Evolutionary conservation across 305 asterid species (phyloP).

Genomic region (Withania somnifera): DNA sequence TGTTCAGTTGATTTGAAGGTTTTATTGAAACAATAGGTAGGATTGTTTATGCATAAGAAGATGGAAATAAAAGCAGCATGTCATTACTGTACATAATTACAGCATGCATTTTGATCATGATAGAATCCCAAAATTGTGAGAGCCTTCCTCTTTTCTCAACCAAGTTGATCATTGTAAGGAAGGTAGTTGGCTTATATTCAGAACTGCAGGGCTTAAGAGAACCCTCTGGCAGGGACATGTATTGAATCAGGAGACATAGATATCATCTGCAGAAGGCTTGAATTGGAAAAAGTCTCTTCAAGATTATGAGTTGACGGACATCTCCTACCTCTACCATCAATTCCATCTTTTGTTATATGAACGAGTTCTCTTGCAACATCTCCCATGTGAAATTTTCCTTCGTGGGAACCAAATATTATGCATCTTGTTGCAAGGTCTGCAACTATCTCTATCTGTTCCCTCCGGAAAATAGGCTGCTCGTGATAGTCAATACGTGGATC

Average conservation of each 20-base stretch:
- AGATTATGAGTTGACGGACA: conserved; percentile 25
- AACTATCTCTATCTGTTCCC: conserved; percentile 45
- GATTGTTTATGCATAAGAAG: background rate
- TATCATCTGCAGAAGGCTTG: conserved; percentile 74
- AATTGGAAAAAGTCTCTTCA: conserved; percentile 70
- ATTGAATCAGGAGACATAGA: conserved; percentile 71
- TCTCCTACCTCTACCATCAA: conserved; percentile 29
- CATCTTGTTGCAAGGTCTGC: conserved; percentile 70
- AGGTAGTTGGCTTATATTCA: too few species aligned
- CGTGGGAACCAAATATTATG: conserved; percentile 36
- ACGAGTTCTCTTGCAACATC: conserved; percentile 54
- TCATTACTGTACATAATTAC: conserved; percentile 1
- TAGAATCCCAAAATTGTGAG: background rate
- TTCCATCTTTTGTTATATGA: conserved; percentile 25
- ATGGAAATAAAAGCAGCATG: background rate
- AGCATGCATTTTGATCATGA: background rate
- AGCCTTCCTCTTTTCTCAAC: background rate
- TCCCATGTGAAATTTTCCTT: conserved; percentile 41
- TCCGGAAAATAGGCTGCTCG: conserved; percentile 35
- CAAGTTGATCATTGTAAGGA: too few species aligned
- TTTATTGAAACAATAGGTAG: background rate
- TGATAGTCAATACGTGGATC: conserved; percentile 56
- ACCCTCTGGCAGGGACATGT: conserved; percentile 23
- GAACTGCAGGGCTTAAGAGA: too few species aligned
- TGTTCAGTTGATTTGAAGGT: background rate